These are phyloP conservation scores for Colletotrichum tanaceti DNA, from an alignment of 2,329 filamentous ascomycete species.

Conservation along the genomic window DNA sequence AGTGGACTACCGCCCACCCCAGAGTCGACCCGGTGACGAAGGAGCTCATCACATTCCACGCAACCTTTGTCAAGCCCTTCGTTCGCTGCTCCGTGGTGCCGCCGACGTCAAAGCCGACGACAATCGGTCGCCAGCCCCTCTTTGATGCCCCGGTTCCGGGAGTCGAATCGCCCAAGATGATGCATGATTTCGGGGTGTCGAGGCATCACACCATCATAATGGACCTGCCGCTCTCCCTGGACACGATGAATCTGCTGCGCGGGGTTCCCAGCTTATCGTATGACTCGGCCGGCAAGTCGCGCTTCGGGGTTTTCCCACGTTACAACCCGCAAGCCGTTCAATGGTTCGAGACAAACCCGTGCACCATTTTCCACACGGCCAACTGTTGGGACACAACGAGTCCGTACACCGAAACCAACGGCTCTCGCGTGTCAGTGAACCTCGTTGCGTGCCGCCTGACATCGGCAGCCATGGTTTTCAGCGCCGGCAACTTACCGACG, in stretches of 20 bases:
- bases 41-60: conserved; percentile 76
- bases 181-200: conserved; percentile 81
- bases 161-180: conserved; percentile 74
- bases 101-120: conserved; percentile 31
- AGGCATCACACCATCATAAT: conserved; percentile 72
- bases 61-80: conserved; percentile 72
- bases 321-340: conserved; percentile 65
- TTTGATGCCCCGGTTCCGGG: conserved; percentile 70
- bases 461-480: conserved; percentile 73
- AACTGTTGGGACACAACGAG: conserved; percentile 72
- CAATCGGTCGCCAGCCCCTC: conserved; percentile 41
- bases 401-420: neutral
- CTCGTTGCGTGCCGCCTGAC: conserved; percentile 76
- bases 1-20: conserved; percentile 78
- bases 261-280: conserved; percentile 70
- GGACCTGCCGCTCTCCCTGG: conserved; percentile 74
- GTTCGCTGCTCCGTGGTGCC: conserved; percentile 70
- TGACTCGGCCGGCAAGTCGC: conserved; percentile 65
- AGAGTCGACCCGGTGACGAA: conserved; percentile 73
- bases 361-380: conserved; percentile 78
- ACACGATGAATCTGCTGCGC: conserved; percentile 69
- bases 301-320: conserved; percentile 76
- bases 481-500: conserved; percentile 69
- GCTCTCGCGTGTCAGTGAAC: conserved; percentile 59
- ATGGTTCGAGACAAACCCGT: conserved; percentile 76